These are phyloP conservation scores for Paxillus ammoniavirescens DNA, from an alignment of 768 basidiomycete species.

Conservation along the genomic window DNA sequence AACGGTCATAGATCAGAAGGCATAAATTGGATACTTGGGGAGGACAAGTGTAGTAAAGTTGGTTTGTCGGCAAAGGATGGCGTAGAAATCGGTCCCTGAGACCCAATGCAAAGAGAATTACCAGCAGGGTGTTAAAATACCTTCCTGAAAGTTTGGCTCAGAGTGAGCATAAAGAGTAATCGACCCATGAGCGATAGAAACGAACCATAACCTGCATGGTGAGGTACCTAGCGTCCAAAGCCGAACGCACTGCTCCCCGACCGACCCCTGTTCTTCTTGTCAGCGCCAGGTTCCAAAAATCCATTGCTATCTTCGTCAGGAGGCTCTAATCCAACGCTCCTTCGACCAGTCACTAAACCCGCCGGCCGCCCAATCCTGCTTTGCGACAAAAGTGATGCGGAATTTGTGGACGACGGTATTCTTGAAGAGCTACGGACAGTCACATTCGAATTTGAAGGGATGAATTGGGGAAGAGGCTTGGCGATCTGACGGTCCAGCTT, in stretches of 20 bases:
- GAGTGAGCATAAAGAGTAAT: conserved; percentile 9
- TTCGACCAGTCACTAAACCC: conserved; percentile 42
- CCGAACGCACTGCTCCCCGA: conserved; percentile 26
- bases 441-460: conserved; percentile 42
- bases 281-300: conserved; percentile 15
- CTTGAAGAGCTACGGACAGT: conserved; percentile 46
- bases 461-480: conserved; percentile 44
- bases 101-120: conserved; percentile 14
- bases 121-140: conserved; percentile 8
- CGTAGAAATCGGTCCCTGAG: conserved; percentile 22
- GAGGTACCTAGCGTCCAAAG: conserved; percentile 17
- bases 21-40: conserved; percentile 10
- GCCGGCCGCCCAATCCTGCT: conserved; percentile 46
- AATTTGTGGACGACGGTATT: conserved; percentile 36
- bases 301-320: conserved; percentile 16
- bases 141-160: conserved; percentile 6
- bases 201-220: conserved; percentile 15
- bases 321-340: conserved; percentile 37
- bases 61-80: conserved; percentile 8
- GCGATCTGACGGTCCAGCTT: conserved; percentile 17
- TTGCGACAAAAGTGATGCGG: conserved; percentile 33
- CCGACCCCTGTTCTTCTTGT: conserved; percentile 25
- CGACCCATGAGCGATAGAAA: conserved; percentile 7
- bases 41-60: conserved; percentile 9
- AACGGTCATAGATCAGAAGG: conserved; percentile 18